These are phyloP conservation scores for Hyphopichia buzzinii DNA, from an alignment of 1,139 yeast species.

Conservation along the genomic window DNA sequence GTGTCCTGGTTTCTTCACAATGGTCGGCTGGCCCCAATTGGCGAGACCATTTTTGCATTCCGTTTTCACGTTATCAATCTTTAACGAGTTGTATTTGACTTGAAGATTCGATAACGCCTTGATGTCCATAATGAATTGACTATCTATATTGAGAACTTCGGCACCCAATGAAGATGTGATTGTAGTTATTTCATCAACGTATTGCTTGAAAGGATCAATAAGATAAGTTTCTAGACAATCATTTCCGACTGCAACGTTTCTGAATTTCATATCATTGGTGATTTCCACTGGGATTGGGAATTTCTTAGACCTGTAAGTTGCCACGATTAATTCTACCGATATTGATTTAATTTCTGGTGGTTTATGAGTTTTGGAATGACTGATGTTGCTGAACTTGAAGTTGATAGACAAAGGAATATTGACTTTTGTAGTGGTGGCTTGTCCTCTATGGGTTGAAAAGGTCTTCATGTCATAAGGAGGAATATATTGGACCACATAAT, in stretches of 20 bases:
- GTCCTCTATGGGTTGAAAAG: background rate
- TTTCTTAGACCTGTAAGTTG: slow-evolving; percentile 24
- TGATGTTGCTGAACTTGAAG: slow-evolving; percentile 2
- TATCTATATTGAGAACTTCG: slow-evolving; percentile 22
- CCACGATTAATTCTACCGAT: slow-evolving; percentile 21
- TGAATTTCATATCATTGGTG: slow-evolving; percentile 28
- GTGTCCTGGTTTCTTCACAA: slow-evolving; percentile 2
- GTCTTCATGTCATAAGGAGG: slow-evolving; percentile 5
- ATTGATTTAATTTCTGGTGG: slow-evolving; percentile 23
- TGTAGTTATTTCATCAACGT: slow-evolving; percentile 16
- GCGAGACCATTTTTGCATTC: slow-evolving; percentile 7
- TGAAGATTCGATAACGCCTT: slow-evolving; percentile 24
- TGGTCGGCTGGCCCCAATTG: slow-evolving; percentile 17
- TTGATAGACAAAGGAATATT: background rate
- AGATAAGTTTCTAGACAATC: slow-evolving; percentile 25
- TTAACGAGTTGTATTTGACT: slow-evolving; percentile 21
- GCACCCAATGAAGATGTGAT: slow-evolving; percentile 20
- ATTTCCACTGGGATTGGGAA: slow-evolving; percentile 26
- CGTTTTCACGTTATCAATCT: slow-evolving; percentile 7
- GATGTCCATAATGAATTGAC: slow-evolving; percentile 23
- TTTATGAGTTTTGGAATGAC: slow-evolving; percentile 3
- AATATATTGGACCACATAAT: slow-evolving; percentile 14
- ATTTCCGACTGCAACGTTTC: slow-evolving; percentile 3
- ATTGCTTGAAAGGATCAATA: slow-evolving; percentile 21
- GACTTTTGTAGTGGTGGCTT: background rate